Conservation (phyloP, 768 basidiomycete genomes). For the Grammothele lineata region DNA sequence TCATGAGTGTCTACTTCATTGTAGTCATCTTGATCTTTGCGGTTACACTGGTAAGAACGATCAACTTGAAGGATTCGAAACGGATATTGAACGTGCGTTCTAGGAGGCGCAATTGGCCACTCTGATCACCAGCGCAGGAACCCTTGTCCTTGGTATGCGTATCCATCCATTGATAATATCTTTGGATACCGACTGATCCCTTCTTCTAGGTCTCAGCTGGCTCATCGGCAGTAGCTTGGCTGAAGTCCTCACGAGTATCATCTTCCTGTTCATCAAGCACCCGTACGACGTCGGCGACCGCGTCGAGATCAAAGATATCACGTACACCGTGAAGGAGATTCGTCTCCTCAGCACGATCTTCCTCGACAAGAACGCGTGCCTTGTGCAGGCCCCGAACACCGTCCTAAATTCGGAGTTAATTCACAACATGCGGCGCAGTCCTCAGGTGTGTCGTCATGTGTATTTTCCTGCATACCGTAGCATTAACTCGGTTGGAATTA, state of each 20-base stretch:
- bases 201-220: conserved; percentile 67
- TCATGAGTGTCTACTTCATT: conserved; percentile 76
- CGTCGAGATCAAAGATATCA: conserved; percentile 45
- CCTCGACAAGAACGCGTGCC: conserved; percentile 51
- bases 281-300: conserved; percentile 82
- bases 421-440: conserved; percentile 67
- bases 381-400: conserved; percentile 71
- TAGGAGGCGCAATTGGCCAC: conserved; percentile 72
- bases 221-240: conserved; percentile 78
- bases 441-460: conserved; percentile 40
- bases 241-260: conserved; percentile 80
- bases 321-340: conserved; percentile 86
- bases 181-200: background rate
- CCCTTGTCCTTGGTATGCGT: conserved; percentile 43
- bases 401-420: conserved; percentile 63
- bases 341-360: conserved; percentile 76
- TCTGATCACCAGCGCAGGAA: conserved; percentile 73
- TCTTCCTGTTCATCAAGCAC: conserved; percentile 88
- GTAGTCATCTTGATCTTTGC: conserved; percentile 76
- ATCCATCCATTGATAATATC: background rate
- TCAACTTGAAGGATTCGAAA: background rate
- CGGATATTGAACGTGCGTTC: too few species aligned
- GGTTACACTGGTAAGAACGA: conserved; percentile 59
- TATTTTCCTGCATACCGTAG: background rate
- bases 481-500: background rate